phyloP scores from a whole-genome alignment of 73 alveolate genomes.

The Stentor roeselii region DNA sequence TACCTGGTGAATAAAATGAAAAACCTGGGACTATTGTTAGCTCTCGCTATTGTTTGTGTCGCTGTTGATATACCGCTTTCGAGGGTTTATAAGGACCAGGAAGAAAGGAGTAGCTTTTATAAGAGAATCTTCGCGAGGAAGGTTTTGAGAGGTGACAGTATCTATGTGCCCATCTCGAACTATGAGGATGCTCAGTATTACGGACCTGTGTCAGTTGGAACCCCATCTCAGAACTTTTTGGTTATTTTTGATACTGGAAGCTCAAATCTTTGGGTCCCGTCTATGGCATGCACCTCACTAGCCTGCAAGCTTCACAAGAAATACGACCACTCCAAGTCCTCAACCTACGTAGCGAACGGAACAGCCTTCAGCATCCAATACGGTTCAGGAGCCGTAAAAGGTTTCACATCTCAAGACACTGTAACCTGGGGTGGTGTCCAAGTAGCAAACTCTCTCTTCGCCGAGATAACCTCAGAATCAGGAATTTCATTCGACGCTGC shows the following conservation, averaged over 20 bases:
- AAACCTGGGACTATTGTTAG: background rate
- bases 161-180: conserved; percentile 26
- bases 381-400: conserved; percentile 71
- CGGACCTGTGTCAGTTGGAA: conserved; percentile 43
- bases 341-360: conserved; percentile 55
- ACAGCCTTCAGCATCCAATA: conserved; percentile 46
- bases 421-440: conserved; percentile 45
- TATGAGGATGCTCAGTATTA: conserved; percentile 21
- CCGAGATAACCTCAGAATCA: conserved; percentile 50
- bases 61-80: background rate
- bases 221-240: conserved; percentile 50
- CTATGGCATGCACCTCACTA: conserved; percentile 23
- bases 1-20: conserved; percentile 4
- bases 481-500: conserved; percentile 48
- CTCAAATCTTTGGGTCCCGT: conserved; percentile 65
- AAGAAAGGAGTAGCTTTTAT: background rate
- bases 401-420: conserved; percentile 48
- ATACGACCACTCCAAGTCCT: conserved; percentile 44
- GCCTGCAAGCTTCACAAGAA: conserved; percentile 57
- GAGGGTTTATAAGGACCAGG: background rate
- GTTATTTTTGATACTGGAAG: conserved; percentile 76
- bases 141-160: background rate
- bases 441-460: conserved; percentile 46
- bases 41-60: background rate
- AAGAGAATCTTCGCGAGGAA: background rate